phyloP scores from a whole-genome alignment of 2,329 filamentous ascomycete species.

The Sphaerulina populicola region DNA sequence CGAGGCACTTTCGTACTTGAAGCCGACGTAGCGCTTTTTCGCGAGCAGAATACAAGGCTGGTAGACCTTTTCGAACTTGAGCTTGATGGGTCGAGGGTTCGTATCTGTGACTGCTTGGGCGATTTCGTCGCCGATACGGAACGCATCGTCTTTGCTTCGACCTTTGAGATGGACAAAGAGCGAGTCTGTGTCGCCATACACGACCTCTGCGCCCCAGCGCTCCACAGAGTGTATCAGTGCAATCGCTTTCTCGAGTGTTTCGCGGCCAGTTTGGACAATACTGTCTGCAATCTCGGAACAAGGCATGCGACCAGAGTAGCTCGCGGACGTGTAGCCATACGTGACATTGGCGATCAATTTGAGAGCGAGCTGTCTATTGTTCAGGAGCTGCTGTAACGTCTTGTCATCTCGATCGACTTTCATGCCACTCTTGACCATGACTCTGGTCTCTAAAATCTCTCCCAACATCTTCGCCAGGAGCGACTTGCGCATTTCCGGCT shows the following conservation, averaged over 20 bases:
- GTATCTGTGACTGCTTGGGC: slow-evolving; percentile 75
- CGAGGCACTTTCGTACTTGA: slow-evolving; percentile 76
- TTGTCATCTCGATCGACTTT: slow-evolving; percentile 85
- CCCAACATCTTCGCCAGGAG: slow-evolving; percentile 92
- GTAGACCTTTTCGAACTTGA: slow-evolving; percentile 98
- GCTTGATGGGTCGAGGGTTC: slow-evolving; percentile 85
- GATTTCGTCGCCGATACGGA: slow-evolving; percentile 87
- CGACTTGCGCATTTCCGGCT: slow-evolving; percentile 75
- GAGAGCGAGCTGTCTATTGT: slow-evolving; percentile 86
- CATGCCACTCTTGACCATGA: slow-evolving; percentile 98
- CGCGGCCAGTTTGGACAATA: slow-evolving; percentile 90
- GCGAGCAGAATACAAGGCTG: slow-evolving; percentile 87
- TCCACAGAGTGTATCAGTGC: slow-evolving; percentile 81
- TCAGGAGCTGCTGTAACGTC: slow-evolving; percentile 72
- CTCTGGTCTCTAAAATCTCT: slow-evolving; percentile 87
- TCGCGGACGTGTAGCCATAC: slow-evolving; percentile 94
- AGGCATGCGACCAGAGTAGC: slow-evolving; percentile 94
- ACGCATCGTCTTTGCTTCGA: slow-evolving; percentile 77
- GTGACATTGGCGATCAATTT: slow-evolving; percentile 98
- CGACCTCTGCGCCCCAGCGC: slow-evolving; percentile 88
- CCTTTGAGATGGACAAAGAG: slow-evolving; percentile 86
- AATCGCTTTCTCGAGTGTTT: slow-evolving; percentile 90
- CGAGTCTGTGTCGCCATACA: slow-evolving; percentile 96
- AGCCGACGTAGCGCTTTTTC: slow-evolving; percentile 97
- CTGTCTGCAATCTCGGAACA: slow-evolving; percentile 97